A percentile compares a stretch with the other conserved stretches of the same genome.
Evolutionary conservation across 768 basidiomycete genomes (phyloP).

Genomic region (Mycena capillaripes): DNA sequence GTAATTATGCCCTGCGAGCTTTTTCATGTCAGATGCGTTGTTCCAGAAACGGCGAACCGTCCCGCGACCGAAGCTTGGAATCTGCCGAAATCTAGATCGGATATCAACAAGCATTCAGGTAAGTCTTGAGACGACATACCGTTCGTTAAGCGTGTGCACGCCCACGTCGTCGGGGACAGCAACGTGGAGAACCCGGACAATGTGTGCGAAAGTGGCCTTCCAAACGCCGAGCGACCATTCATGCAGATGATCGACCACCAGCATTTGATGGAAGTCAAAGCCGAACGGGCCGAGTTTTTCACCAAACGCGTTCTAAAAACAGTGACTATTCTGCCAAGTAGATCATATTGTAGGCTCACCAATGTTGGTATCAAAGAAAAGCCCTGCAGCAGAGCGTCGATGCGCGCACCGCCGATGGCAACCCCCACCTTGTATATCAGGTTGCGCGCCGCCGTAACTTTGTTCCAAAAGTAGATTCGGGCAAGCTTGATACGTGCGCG

Average conservation of each 20-base stretch:
- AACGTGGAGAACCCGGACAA: neutral
- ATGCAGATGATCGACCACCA: slow-evolving; percentile 10
- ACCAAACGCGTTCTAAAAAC: slow-evolving; percentile 13
- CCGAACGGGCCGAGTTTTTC: neutral
- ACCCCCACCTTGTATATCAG: neutral
- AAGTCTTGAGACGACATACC: neutral
- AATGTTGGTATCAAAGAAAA: slow-evolving; percentile 1
- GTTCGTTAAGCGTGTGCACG: too few species aligned
- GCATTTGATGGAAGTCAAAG: neutral
- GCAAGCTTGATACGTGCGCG: neutral
- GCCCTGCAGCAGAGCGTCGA: neutral
- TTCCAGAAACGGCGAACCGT: slow-evolving; percentile 22
- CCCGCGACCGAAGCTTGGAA: slow-evolving; percentile 9
- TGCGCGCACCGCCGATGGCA: too few species aligned
- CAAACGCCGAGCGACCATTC: slow-evolving; percentile 12
- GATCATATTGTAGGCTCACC: neutral
- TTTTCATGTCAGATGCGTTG: slow-evolving; percentile 31
- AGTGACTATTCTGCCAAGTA: neutral
- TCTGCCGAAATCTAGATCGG: slow-evolving; percentile 27
- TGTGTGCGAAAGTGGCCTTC: slow-evolving; percentile 11
- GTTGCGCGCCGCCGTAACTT: neutral
- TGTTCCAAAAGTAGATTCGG: neutral
- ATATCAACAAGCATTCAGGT: neutral
- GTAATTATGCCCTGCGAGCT: slow-evolving; percentile 20
- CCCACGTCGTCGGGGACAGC: neutral